Base-by-base conservation (phyloP, 106 monocot genomes). In the Cymbidium sinense region DNA sequence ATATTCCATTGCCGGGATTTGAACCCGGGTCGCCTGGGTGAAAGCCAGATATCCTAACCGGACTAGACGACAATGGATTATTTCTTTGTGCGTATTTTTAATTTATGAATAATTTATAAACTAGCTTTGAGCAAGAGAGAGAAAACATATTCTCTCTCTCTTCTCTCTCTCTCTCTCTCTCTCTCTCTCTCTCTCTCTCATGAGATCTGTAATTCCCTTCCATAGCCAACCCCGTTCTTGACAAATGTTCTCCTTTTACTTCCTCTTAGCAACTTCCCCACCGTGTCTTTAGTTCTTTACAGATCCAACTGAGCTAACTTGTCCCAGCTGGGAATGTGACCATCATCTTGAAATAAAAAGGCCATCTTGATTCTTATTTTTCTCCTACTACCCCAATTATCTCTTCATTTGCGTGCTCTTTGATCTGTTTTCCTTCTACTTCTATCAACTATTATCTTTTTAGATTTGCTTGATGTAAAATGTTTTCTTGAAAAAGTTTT, bases 1-100 rank as follows among this genome's bases (percentile, higher is more conserved):
- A 11, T 0, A 6, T 89, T 89, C 89, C 86, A 84, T 86, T 89
- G 86, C 89, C 89, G 89, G 89, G 89, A 89, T 86, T 89, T 86
- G 89, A 89, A 89, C 89, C 89, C 89, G 89, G 86, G 89, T 86
- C 89, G 86, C 74, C 89, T 86, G 89, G 89, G 89, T 89, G 89
- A 89, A 89, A 89, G 89, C 89, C 89, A 89, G 89, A 43, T 86
- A 89, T 89, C 89, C 89, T 89, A 89, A 89, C 89, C 89, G 88
- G 88, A 81, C 89, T 89, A 77, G 89, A 89, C 89, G 78, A 89
- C 86, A 89, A 86, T 84, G 89, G 89, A 89, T 58, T 15, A 0
- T 47, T 47, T 0, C 0, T 0, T 2, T 0, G 0, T 0, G n/a
- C 27, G 0, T 1, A 29, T 27, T 33, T 1, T 13, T 13, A 31